Conservation (phyloP, 257 asterid genomes). For the Ilex aquifolium region DNA sequence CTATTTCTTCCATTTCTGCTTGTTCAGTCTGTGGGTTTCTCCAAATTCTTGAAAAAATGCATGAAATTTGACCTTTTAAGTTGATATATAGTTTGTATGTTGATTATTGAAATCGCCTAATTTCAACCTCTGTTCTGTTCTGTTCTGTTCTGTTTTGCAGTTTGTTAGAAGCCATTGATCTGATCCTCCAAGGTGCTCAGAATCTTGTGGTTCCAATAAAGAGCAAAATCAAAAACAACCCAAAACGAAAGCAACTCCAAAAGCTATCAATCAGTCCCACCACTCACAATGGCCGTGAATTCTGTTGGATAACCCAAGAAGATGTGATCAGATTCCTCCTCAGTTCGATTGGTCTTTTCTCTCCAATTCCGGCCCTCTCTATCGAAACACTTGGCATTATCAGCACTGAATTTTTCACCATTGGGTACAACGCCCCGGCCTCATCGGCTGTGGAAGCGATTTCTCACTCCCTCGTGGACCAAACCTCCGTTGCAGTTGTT, state of each 20-base stretch:
- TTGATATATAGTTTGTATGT: no score
- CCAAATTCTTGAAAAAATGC: no score
- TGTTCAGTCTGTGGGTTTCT: no score
- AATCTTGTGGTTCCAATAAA: constrained; percentile 39
- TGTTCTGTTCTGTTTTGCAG: constrained; percentile 26
- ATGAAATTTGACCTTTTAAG: no score
- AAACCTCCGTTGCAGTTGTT: constrained; percentile 76
- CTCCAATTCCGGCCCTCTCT: constrained; percentile 55
- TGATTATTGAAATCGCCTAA: not conserved
- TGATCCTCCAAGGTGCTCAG: constrained; percentile 67
- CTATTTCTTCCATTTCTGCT: no score
- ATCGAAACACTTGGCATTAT: constrained; percentile 57
- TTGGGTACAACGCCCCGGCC: constrained; percentile 51
- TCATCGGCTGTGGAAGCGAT: constrained; percentile 36
- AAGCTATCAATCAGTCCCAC: constrained; percentile 31
- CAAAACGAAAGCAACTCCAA: constrained; percentile 46
- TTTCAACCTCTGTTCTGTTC: not conserved
- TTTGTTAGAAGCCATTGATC: constrained; percentile 68
- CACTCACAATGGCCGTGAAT: constrained; percentile 58
- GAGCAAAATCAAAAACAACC: constrained; percentile 11
- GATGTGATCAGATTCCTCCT: constrained; percentile 65
- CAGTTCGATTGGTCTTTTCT: constrained; percentile 64
- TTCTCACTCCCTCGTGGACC: constrained; percentile 33
- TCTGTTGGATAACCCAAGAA: constrained; percentile 86
- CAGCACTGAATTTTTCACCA: constrained; percentile 22